A percentile compares a stretch with the other conserved stretches of the same genome.
phyloP scores from a whole-genome alignment of 2,329 filamentous ascomycete genomes.

The Ophiosphaerella herpotricha region DNA sequence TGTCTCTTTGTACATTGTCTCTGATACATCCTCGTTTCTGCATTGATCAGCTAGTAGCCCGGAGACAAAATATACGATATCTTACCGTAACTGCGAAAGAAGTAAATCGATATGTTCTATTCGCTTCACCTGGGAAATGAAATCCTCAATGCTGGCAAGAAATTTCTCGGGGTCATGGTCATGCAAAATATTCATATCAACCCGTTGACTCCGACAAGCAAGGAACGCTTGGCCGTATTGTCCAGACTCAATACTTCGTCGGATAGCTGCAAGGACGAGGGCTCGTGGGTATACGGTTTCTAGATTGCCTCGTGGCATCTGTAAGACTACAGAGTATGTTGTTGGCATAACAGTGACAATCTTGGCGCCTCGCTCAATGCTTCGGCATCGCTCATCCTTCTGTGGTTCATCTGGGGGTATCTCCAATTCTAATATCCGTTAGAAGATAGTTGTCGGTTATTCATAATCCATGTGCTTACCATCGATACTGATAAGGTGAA shows the following conservation, averaged over 20 bases:
- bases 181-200: constrained; percentile 97
- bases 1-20: constrained; percentile 93
- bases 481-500: constrained; percentile 71
- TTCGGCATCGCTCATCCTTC: constrained; percentile 87
- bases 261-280: constrained; percentile 88
- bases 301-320: constrained; percentile 94
- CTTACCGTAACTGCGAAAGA: constrained; percentile 78
- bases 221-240: constrained; percentile 85
- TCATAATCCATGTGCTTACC: constrained; percentile 53
- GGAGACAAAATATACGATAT: background rate
- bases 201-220: constrained; percentile 87
- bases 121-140: constrained; percentile 83
- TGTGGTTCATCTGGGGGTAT: constrained; percentile 88
- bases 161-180: constrained; percentile 91
- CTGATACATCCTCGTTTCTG: constrained; percentile 85
- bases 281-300: constrained; percentile 94
- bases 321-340: constrained; percentile 81
- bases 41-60: constrained; percentile 8
- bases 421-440: constrained; percentile 66
- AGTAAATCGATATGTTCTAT: constrained; percentile 87
- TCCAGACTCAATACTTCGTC: constrained; percentile 76
- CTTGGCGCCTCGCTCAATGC: constrained; percentile 84
- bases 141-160: constrained; percentile 72
- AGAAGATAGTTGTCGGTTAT: background rate
- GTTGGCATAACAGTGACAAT: constrained; percentile 89